Percentiles rank a stretch among this genome's conserved stretches.
phyloP scores from a whole-genome alignment of 106 monocot genomes.

The Acorus calamus region DNA sequence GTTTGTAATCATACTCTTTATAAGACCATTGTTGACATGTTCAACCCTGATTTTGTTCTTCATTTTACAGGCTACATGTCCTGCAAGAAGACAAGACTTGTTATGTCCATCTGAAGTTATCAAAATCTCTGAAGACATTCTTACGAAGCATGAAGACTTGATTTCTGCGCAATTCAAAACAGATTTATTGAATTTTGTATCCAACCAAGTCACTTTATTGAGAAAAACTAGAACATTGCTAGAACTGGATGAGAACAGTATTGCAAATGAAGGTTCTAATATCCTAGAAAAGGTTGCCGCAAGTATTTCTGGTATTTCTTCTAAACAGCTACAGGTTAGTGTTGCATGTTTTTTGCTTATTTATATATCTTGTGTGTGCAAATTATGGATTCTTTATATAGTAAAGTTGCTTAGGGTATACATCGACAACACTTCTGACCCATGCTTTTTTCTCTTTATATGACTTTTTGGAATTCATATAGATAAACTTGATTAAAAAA shows the following conservation, averaged over 20 bases:
- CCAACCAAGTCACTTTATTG: constrained; percentile 23
- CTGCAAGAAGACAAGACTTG: constrained; percentile 22
- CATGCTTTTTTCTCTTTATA: not conserved
- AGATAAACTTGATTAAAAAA: no score
- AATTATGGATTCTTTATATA: no score
- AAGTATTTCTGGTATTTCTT: constrained; percentile 72
- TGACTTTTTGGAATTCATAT: no score
- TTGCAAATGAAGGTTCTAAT: constrained; percentile 14
- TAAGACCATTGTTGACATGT: not conserved
- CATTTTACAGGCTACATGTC: constrained; percentile 76
- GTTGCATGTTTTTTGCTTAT: no score
- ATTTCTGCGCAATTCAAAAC: constrained; percentile 58
- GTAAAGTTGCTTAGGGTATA: no score
- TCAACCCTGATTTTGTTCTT: not conserved
- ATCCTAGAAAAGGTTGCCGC: constrained; percentile 44
- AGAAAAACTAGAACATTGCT: constrained; percentile 41
- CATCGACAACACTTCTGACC: no score
- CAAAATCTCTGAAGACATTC: constrained; percentile 29
- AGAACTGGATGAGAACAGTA: constrained; percentile 39
- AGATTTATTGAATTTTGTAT: constrained; percentile 40
- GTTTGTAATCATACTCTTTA: constrained; percentile 5
- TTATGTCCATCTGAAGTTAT: constrained; percentile 54
- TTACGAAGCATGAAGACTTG: constrained; percentile 53
- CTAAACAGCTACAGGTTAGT: constrained; percentile 71
- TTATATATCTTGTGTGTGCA: no score